Evolutionary conservation across 2,329 filamentous ascomycete genomes (phyloP).

Genomic region (Penicillium polonicum): DNA sequence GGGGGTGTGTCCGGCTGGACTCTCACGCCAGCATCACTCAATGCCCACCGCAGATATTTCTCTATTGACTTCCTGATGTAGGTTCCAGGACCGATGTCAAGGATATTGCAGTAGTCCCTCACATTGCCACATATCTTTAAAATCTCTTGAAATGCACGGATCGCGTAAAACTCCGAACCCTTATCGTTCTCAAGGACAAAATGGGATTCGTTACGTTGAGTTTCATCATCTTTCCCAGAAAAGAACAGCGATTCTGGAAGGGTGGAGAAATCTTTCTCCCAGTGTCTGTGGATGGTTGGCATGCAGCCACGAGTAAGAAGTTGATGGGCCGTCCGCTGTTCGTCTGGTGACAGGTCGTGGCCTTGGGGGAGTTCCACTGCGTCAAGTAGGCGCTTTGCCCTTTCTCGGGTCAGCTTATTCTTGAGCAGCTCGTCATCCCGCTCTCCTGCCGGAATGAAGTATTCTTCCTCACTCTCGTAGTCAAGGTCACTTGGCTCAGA

Average conservation of each 20-base stretch:
- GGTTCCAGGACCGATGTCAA: constrained; percentile 34
- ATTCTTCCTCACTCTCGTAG: constrained; percentile 12
- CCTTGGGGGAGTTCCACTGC: constrained; percentile 41
- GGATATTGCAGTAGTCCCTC: constrained; percentile 48
- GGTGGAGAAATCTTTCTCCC: constrained; percentile 55
- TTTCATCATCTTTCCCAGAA: constrained; percentile 1
- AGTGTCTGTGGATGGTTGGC: constrained; percentile 53
- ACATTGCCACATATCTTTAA: constrained; percentile 53
- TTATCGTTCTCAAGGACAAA: constrained; percentile 48
- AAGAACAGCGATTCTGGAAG: constrained; percentile 56
- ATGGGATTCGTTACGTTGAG: constrained; percentile 33
- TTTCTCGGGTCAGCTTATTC: constrained; percentile 32
- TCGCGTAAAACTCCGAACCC: constrained; percentile 50
- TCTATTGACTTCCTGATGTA: constrained; percentile 45
- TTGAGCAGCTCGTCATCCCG: constrained; percentile 25
- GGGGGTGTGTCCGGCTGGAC: constrained; percentile 38
- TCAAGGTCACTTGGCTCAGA: neutral
- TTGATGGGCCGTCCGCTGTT: constrained; percentile 53
- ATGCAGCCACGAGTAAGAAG: constrained; percentile 57
- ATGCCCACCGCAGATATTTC: constrained; percentile 55
- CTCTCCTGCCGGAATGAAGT: constrained; percentile 22
- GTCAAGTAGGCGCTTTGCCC: constrained; percentile 36
- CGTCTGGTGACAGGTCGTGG: constrained; percentile 51
- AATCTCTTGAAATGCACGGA: constrained; percentile 51
- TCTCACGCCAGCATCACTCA: constrained; percentile 49